Evolutionary conservation across 805 yeast species (phyloP).

Genomic region (Saccharomycopsis sp.): DNA sequence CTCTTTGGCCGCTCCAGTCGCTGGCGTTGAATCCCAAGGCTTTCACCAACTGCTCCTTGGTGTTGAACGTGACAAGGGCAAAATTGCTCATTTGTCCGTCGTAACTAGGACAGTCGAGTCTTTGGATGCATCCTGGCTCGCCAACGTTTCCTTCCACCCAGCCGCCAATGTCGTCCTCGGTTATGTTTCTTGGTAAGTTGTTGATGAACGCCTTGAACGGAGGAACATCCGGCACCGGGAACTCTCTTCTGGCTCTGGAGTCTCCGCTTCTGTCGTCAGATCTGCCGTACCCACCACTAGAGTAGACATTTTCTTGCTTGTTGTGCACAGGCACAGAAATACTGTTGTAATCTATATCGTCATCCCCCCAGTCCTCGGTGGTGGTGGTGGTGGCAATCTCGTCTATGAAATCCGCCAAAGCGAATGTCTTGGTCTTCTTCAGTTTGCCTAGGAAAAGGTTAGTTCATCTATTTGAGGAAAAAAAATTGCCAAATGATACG

Average conservation of each 20-base stretch:
- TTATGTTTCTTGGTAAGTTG: conserved; percentile 76
- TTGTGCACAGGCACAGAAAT: conserved; percentile 42
- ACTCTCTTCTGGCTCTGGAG: conserved; percentile 48
- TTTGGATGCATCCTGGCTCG: conserved; percentile 38
- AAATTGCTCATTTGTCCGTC: conserved; percentile 73
- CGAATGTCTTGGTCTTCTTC: conserved; percentile 68
- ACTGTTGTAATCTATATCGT: conserved; percentile 63
- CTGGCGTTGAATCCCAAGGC: conserved; percentile 66
- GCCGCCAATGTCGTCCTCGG: conserved; percentile 52
- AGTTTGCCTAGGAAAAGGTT: conserved; percentile 31
- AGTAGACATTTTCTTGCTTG: conserved; percentile 26
- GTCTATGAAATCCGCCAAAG: conserved; percentile 74
- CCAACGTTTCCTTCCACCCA: conserved; percentile 45
- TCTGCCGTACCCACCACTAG: conserved; percentile 22
- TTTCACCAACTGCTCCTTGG: conserved; percentile 65
- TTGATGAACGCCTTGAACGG: conserved; percentile 88
- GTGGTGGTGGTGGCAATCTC: conserved; percentile 37
- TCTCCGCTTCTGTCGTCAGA: conserved; percentile 26
- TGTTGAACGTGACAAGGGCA: conserved; percentile 78
- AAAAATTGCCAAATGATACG: too few species aligned
- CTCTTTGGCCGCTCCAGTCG: conserved; percentile 60
- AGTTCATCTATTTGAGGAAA: too few species aligned
- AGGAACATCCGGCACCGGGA: conserved; percentile 81
- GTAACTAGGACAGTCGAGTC: conserved; percentile 69
- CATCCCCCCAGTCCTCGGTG: conserved; percentile 74